Conservation (phyloP, 129 eudicot species). For the Rutidosis leptorrhynchoides region DNA sequence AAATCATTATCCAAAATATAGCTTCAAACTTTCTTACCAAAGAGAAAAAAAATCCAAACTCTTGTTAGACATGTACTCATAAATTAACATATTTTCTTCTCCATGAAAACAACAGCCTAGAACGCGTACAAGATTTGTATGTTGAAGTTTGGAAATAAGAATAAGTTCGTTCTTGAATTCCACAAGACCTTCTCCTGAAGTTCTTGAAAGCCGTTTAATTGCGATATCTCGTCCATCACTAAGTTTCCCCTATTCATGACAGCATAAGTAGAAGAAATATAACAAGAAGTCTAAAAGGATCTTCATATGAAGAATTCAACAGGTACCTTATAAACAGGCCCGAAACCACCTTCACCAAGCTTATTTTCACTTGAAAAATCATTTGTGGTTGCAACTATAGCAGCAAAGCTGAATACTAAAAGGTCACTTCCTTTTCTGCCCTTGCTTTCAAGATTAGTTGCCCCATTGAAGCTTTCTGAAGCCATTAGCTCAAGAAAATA, state of each 20-base stretch:
- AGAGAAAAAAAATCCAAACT: slow-evolving; percentile 29
- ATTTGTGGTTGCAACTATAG: slow-evolving; percentile 35
- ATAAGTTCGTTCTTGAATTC: no score
- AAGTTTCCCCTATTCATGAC: slow-evolving; percentile 45
- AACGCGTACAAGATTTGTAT: slow-evolving; percentile 4
- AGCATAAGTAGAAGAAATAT: background rate
- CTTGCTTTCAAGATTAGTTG: slow-evolving; percentile 16
- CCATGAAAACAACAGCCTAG: slow-evolving; percentile 41
- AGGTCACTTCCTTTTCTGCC: slow-evolving; percentile 33
- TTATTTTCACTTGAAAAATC: slow-evolving; percentile 34
- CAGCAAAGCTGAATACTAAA: slow-evolving; percentile 25
- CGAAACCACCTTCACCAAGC: slow-evolving; percentile 50
- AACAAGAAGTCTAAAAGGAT: no score
- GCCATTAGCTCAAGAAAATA: slow-evolving; percentile 30
- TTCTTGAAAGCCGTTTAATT: no score
- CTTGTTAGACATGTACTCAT: slow-evolving; percentile 35
- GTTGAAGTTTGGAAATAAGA: slow-evolving; percentile 6
- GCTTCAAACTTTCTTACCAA: no score
- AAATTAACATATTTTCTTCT: slow-evolving; percentile 29
- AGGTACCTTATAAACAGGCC: slow-evolving; percentile 55
- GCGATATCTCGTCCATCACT: no score
- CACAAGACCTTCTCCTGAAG: no score
- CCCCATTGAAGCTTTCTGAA: slow-evolving; percentile 33
- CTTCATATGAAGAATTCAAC: background rate
- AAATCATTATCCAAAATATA: background rate